Conservation (phyloP, 2,329 filamentous ascomycete genomes). For the Drechmeria coniospora region DNA sequence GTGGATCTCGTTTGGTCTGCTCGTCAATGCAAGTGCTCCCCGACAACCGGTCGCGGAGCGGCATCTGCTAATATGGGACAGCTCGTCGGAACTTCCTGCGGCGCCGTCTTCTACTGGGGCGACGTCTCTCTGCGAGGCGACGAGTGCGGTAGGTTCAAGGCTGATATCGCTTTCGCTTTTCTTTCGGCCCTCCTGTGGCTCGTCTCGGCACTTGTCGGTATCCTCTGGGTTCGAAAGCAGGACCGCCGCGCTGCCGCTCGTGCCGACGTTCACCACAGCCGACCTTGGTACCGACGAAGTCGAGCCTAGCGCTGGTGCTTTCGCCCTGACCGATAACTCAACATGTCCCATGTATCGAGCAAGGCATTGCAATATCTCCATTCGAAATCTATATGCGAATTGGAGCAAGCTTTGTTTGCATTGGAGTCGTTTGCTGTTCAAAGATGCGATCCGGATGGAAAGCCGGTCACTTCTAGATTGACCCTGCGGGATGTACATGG, state of each 20-base stretch:
- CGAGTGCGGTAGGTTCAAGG: constrained; percentile 53
- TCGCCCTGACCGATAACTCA: too few relatives aligned
- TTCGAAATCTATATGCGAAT: too few relatives aligned
- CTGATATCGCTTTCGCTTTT: constrained; percentile 57
- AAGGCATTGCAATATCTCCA: too few relatives aligned
- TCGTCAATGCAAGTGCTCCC: constrained; percentile 45
- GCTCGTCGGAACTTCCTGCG: constrained; percentile 33
- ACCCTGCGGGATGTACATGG: too few relatives aligned
- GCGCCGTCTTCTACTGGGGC: constrained; percentile 43
- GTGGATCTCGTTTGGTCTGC: constrained; percentile 54
- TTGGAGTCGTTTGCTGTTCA: too few relatives aligned
- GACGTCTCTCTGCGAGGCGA: constrained; percentile 31
- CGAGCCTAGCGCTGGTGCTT: too few relatives aligned
- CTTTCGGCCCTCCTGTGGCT: constrained; percentile 58
- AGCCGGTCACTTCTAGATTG: too few relatives aligned
- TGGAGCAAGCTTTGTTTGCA: too few relatives aligned
- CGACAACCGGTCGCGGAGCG: too few relatives aligned
- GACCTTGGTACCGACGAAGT: constrained; percentile 27
- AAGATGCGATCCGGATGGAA: too few relatives aligned
- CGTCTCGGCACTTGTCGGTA: constrained; percentile 41
- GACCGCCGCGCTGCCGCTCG: constrained; percentile 18
- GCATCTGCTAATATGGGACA: constrained; percentile 10
- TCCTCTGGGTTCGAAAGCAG: constrained; percentile 35
- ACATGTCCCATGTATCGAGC: too few relatives aligned
- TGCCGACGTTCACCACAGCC: constrained; percentile 15